Conservation (phyloP, 2,329 filamentous ascomycete genomes). For the Botryotinia calthae region DNA sequence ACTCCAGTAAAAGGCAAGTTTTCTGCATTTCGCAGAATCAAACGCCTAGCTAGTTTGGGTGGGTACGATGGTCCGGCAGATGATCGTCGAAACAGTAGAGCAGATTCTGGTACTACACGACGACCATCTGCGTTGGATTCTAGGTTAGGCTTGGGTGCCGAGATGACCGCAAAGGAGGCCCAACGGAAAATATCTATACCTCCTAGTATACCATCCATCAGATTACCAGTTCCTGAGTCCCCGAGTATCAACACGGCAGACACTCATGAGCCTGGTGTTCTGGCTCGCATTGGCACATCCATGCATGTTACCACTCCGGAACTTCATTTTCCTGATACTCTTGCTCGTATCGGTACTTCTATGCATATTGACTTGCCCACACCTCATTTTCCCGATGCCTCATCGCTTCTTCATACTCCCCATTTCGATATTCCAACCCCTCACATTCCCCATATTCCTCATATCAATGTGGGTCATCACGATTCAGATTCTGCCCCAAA, state of each 20-base stretch:
- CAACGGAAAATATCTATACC: constrained; percentile 7
- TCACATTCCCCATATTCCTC: constrained; percentile 3
- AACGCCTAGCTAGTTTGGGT: constrained; percentile 13
- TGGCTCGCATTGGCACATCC: neutral
- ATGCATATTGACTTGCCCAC: constrained; percentile 6
- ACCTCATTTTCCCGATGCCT: neutral
- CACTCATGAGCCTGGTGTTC: neutral
- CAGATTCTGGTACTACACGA: neutral
- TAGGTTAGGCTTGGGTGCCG: constrained; percentile 1
- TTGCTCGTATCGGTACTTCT: neutral
- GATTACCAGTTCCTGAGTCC: neutral
- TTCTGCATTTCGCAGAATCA: constrained; percentile 15
- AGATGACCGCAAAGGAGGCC: neutral
- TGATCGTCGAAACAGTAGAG: neutral
- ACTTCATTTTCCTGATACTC: neutral
- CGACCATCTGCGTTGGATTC: neutral
- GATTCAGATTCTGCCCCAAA: neutral
- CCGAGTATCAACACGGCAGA: too few species aligned
- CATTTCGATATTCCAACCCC: neutral
- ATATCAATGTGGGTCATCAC: neutral
- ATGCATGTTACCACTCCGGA: neutral
- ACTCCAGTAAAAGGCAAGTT: constrained; percentile 17
- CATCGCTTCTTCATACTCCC: constrained; percentile 9
- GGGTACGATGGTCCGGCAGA: constrained; percentile 18
- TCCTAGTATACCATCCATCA: neutral